Percentiles rank a stretch among this genome's conserved stretches.
Conservation (phyloP, 1,284 basidiomycete species). For the Ganoderma sp. region DNA sequence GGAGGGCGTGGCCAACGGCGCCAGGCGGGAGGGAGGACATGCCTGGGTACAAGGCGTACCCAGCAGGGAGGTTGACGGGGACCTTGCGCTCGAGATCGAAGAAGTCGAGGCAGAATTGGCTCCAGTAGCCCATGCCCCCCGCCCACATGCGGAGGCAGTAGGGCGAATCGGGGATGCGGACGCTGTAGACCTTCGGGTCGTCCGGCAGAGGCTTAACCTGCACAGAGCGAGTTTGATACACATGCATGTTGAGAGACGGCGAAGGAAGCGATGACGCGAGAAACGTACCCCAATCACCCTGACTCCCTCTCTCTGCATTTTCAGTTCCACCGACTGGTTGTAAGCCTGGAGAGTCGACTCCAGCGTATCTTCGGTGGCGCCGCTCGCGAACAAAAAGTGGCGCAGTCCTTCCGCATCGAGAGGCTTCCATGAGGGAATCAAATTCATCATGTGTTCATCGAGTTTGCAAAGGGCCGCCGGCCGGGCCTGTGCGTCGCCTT, state of each 20-base stretch:
- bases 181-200: conserved; percentile 5
- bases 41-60: conserved; percentile 7
- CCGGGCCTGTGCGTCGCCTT: not conserved
- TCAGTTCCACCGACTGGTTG: not conserved
- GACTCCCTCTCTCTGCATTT: not conserved
- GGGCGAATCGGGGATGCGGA: conserved; percentile 12
- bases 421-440: not conserved
- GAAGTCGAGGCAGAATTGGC: conserved; percentile 21
- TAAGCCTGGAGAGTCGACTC: not conserved
- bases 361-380: not conserved
- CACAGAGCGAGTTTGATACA: no score
- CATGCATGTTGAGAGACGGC: no score
- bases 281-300: conserved; percentile 5
- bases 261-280: not conserved
- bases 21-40: not conserved
- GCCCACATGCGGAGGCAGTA: conserved; percentile 19
- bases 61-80: conserved; percentile 17
- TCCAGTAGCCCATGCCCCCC: conserved; percentile 14
- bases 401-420: not conserved
- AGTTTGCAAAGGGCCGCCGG: not conserved
- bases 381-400: not conserved
- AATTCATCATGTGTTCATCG: conserved; percentile 3
- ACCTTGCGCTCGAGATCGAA: conserved; percentile 9
- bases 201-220: conserved; percentile 8
- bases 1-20: not conserved